Conservation (phyloP, 1,284 basidiomycete genomes). For the Inonotus obliquus region DNA sequence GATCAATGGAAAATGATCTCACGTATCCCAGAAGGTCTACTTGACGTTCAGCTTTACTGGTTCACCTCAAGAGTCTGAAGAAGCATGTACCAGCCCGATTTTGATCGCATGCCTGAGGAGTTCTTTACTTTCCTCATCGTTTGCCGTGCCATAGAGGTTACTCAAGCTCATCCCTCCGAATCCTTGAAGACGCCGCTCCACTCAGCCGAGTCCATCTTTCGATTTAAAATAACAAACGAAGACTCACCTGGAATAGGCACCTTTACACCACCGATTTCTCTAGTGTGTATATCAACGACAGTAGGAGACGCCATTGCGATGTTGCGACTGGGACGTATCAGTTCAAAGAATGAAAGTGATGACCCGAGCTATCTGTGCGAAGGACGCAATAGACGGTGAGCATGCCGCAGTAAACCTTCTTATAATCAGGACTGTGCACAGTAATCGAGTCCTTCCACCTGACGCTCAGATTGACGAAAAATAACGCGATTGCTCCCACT, state of each 20-base stretch:
- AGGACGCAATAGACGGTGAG: background rate
- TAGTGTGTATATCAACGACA: constrained; percentile 5
- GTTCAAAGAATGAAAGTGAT: background rate
- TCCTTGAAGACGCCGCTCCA: constrained; percentile 3
- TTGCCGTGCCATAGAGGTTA: constrained; percentile 17
- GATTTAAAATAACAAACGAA: background rate
- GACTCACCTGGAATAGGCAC: constrained; percentile 16
- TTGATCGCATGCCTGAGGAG: constrained; percentile 19
- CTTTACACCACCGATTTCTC: constrained; percentile 7
- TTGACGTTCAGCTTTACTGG: background rate
- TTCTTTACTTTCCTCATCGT: constrained; percentile 19
- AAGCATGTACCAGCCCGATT: constrained; percentile 6
- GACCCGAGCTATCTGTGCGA: background rate
- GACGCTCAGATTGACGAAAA: background rate
- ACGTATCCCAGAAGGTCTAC: constrained; percentile 20
- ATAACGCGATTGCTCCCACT: background rate
- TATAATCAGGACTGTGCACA: background rate
- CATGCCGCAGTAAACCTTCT: background rate
- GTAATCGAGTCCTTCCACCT: background rate
- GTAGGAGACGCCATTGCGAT: constrained; percentile 1
- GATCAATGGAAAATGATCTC: background rate
- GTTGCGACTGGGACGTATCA: background rate
- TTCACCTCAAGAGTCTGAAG: background rate
- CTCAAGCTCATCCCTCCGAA: constrained; percentile 20
- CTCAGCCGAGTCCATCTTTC: background rate